These are phyloP conservation scores for Prunus fruticosa DNA, from an alignment of 306 rosid species.

Conservation along the genomic window DNA sequence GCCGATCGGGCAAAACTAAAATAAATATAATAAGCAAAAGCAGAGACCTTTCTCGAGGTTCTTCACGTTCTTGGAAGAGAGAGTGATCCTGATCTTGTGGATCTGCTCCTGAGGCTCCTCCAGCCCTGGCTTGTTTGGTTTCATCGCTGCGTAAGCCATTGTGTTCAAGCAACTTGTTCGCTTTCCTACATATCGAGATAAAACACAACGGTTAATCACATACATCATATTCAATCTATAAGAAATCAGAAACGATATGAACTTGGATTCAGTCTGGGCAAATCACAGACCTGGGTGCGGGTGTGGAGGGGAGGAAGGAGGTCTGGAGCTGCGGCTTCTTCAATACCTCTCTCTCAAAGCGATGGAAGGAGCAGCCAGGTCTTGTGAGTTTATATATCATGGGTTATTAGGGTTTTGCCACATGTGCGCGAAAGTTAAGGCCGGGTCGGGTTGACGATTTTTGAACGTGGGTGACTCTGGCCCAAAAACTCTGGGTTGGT, in stretches of 20 bases:
- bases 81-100: constrained; percentile 92
- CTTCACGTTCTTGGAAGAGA: constrained; percentile 77
- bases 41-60: constrained; percentile 72
- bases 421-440: background rate
- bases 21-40: background rate
- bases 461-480: background rate
- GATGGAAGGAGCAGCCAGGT: background rate
- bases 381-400: background rate
- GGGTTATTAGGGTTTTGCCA: constrained; percentile 23
- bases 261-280: no score
- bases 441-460: background rate
- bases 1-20: background rate
- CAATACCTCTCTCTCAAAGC: background rate
- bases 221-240: background rate
- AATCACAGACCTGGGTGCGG: background rate
- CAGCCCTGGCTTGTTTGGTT: constrained; percentile 67
- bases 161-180: background rate
- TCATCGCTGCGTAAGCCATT: constrained; percentile 79
- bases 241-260: background rate
- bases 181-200: background rate
- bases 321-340: background rate
- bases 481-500: background rate
- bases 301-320: background rate
- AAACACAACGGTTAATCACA: background rate
- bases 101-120: constrained; percentile 70